phyloP scores from a whole-genome alignment of 441 rosid genomes.

The Manihot esculenta region DNA sequence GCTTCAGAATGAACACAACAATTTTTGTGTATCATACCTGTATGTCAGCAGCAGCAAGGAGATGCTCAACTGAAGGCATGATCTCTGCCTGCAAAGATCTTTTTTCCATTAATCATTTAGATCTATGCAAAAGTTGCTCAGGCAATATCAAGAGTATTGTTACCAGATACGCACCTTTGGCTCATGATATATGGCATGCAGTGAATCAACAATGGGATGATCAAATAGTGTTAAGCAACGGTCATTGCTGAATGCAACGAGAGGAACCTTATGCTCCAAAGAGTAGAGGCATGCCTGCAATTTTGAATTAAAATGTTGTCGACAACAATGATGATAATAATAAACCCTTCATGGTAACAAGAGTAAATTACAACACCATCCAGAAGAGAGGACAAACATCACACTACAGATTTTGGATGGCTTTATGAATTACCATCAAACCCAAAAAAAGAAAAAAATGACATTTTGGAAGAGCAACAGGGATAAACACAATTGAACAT shows the following conservation, averaged over 20 bases:
- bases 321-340: not conserved
- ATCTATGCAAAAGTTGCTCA: conserved; percentile 18
- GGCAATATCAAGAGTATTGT: conserved; percentile 18
- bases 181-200: conserved; percentile 71
- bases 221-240: conserved; percentile 83
- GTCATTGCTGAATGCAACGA: conserved; percentile 74
- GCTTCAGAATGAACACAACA: conserved; percentile 10
- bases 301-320: conserved; percentile 4
- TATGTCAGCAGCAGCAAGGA: conserved; percentile 64
- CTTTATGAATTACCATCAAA: not conserved
- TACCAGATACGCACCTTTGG: conserved; percentile 58
- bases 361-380: not conserved
- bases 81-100: conserved; percentile 68
- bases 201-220: conserved; percentile 73
- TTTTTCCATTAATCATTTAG: conserved; percentile 10
- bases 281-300: conserved; percentile 77
- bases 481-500: not conserved
- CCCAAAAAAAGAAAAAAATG: not conserved
- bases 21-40: conserved; percentile 55
- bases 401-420: not conserved
- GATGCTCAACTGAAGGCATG: conserved; percentile 72
- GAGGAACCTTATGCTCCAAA: conserved; percentile 75
- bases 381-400: not conserved
- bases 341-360: not conserved
- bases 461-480: not conserved